These are phyloP conservation scores for Neurospora sp. DNA, from an alignment of 495 filamentous ascomycete genomes.

Conservation along the genomic window DNA sequence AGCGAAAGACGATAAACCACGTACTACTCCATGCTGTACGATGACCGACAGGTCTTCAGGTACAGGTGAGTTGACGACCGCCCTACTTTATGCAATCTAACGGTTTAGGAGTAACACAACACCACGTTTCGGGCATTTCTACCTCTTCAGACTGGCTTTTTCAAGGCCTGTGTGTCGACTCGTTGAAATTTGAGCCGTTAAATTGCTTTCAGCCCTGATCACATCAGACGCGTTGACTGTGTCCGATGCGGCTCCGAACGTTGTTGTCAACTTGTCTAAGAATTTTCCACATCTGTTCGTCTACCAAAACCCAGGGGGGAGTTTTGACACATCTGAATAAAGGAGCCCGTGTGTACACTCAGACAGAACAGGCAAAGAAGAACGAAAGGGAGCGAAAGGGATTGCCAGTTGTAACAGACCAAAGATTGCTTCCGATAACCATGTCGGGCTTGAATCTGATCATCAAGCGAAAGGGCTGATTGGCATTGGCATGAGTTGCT, in stretches of 20 bases:
- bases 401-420: background rate
- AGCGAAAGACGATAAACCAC: background rate
- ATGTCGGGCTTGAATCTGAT: background rate
- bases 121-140: background rate
- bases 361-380: background rate
- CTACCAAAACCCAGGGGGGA: background rate
- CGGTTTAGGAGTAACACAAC: background rate
- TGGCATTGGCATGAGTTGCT: background rate
- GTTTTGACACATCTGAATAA: background rate
- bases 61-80: background rate
- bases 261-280: background rate
- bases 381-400: background rate
- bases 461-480: background rate
- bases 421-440: background rate
- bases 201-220: background rate
- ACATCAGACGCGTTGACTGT: background rate
- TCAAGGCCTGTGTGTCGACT: background rate
- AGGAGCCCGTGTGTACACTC: background rate
- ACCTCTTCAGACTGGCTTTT: background rate
- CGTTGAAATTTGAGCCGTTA: background rate
- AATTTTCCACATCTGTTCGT: background rate
- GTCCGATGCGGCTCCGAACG: background rate
- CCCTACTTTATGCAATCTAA: background rate
- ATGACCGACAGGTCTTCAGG: background rate
- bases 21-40: background rate